Evolutionary conservation across 768 basidiomycete species (phyloP).

Genomic region (Vishniacozyma victoriae): DNA sequence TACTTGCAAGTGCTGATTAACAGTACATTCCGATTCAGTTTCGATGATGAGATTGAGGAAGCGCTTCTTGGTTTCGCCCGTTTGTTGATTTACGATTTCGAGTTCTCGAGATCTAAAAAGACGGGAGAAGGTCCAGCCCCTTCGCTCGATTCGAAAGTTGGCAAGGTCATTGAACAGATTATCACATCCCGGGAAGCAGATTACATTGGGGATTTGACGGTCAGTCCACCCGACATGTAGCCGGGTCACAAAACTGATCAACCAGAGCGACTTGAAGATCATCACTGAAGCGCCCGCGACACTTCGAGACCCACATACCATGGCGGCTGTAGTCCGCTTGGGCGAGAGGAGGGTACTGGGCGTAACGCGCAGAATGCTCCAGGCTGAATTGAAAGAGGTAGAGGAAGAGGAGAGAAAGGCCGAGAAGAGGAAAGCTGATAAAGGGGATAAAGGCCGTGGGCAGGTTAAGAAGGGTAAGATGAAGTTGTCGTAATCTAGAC

Average conservation of each 20-base stretch:
- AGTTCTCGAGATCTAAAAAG: conserved; percentile 18
- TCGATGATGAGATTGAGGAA: conserved; percentile 9
- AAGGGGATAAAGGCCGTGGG: background rate
- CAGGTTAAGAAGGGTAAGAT: background rate
- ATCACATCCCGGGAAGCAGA: conserved; percentile 1
- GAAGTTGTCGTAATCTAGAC: background rate
- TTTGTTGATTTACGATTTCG: conserved; percentile 16
- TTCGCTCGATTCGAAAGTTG: conserved; percentile 5
- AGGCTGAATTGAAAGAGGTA: background rate
- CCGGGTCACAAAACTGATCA: background rate
- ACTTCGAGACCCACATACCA: background rate
- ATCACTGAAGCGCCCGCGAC: background rate
- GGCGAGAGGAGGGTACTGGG: conserved; percentile 17
- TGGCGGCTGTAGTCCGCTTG: conserved; percentile 16
- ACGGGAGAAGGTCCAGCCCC: conserved; percentile 16
- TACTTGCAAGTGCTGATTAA: background rate
- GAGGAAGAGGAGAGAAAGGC: background rate
- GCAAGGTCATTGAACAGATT: background rate
- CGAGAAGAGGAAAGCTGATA: background rate
- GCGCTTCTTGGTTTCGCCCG: conserved; percentile 24
- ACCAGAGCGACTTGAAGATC: conserved; percentile 8
- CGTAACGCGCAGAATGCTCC: background rate
- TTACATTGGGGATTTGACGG: background rate
- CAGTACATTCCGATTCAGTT: conserved; percentile 26
- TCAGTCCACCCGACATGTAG: conserved; percentile 1